These are phyloP conservation scores for Peniophora sp. DNA, from an alignment of 1,284 basidiomycete species.

Conservation along the genomic window DNA sequence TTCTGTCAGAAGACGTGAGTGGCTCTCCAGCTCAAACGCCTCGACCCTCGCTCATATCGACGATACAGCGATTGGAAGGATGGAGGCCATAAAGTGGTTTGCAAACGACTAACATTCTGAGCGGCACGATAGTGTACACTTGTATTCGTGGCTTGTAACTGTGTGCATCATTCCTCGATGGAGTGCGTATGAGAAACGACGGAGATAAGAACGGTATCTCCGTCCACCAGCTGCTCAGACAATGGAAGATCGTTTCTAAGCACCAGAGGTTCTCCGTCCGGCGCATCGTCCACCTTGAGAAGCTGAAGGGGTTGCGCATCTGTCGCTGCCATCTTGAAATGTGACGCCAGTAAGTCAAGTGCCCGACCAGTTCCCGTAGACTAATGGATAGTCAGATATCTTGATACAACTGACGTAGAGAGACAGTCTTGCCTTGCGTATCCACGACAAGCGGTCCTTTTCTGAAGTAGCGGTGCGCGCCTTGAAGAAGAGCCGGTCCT, in stretches of 20 bases:
- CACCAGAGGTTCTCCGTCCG: slow-evolving; percentile 2
- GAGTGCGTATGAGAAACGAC: slow-evolving; percentile 1
- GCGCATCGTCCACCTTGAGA: slow-evolving; percentile 8
- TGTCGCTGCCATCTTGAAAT: slow-evolving; percentile 16
- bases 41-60: too few species aligned
- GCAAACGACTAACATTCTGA: too few species aligned
- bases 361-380: slow-evolving; percentile 27
- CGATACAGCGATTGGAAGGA: too few species aligned
- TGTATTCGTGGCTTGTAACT: too few species aligned
- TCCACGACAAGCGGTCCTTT: slow-evolving; percentile 50
- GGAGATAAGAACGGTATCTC: slow-evolving; percentile 6
- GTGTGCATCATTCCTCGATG: too few species aligned
- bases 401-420: too few species aligned
- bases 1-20: too few species aligned
- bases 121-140: too few species aligned
- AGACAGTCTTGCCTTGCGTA: slow-evolving; percentile 46
- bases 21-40: too few species aligned
- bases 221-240: slow-evolving; percentile 16
- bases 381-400: slow-evolving; percentile 18
- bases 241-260: slow-evolving; percentile 15
- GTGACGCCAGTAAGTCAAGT: slow-evolving; percentile 26
- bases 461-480: slow-evolving; percentile 25
- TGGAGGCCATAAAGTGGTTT: too few species aligned
- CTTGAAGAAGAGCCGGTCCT: slow-evolving; percentile 51
- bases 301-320: slow-evolving; percentile 10